Evolutionary conservation across 768 basidiomycete genomes (phyloP).

Genomic region (Lactarius sp.): DNA sequence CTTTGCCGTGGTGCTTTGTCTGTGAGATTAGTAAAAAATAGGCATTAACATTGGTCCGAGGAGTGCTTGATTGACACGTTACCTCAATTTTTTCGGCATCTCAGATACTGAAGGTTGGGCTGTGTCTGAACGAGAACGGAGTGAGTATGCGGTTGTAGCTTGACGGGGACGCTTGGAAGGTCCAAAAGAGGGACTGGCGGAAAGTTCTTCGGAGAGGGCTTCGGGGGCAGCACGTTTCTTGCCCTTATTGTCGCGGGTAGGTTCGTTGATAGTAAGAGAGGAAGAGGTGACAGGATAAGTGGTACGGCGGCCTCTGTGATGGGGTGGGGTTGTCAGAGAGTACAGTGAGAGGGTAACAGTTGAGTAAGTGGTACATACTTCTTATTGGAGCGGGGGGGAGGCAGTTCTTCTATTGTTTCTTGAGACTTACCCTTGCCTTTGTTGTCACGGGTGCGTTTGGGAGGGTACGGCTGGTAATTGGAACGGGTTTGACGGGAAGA

Average conservation of each 20-base stretch:
- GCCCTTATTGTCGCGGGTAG: slow-evolving; percentile 70
- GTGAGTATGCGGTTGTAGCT: slow-evolving; percentile 49
- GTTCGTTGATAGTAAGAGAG: slow-evolving; percentile 69
- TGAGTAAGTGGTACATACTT: slow-evolving; percentile 33
- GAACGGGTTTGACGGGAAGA: slow-evolving; percentile 26
- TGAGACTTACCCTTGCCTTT: slow-evolving; percentile 57
- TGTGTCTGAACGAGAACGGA: slow-evolving; percentile 52
- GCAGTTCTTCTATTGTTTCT: slow-evolving; percentile 58
- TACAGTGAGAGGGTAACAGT: slow-evolving; percentile 30
- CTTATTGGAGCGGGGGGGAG: slow-evolving; percentile 5
- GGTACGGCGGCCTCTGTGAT: slow-evolving; percentile 54
- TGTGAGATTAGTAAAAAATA: slow-evolving; percentile 21
- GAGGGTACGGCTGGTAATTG: slow-evolving; percentile 13
- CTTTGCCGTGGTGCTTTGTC: slow-evolving; percentile 45
- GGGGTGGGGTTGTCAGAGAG: slow-evolving; percentile 3
- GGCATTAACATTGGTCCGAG: not conserved
- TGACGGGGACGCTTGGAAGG: slow-evolving; percentile 62
- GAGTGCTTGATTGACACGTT: not conserved
- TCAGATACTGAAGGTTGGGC: slow-evolving; percentile 40
- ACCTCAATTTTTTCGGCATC: slow-evolving; percentile 79
- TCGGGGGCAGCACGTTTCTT: slow-evolving; percentile 90
- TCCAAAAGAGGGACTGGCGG: slow-evolving; percentile 38
- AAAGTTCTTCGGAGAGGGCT: slow-evolving; percentile 57
- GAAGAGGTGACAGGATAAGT: slow-evolving; percentile 41
- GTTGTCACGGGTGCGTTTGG: slow-evolving; percentile 24